Percentiles rank a stretch among this genome's conserved stretches.
Evolutionary conservation across 1,284 basidiomycete species (phyloP).

Genomic region (Ustilago curta): DNA sequence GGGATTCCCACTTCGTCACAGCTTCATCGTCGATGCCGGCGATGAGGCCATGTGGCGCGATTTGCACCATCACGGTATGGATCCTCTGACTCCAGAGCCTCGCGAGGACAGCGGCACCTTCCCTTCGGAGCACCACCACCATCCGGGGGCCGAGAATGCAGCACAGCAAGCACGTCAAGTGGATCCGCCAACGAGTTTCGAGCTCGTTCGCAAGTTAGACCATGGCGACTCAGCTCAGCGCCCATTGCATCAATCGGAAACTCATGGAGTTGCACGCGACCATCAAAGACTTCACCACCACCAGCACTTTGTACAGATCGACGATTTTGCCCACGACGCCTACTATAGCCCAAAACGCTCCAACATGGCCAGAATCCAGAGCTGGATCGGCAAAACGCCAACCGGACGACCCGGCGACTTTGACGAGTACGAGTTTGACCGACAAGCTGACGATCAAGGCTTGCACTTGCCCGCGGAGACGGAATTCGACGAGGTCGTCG

Average conservation of each 20-base stretch:
- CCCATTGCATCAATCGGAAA: conserved; percentile 3
- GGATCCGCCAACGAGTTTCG: background rate
- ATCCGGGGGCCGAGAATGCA: background rate
- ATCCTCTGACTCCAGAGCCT: conserved; percentile 21
- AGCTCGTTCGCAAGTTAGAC: background rate
- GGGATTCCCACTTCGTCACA: conserved; percentile 22
- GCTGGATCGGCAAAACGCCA: conserved; percentile 47
- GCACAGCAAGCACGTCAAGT: conserved; percentile 1
- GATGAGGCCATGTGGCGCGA: conserved; percentile 44
- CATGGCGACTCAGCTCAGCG: background rate
- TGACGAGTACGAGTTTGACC: conserved; percentile 17
- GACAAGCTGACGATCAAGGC: conserved; percentile 4
- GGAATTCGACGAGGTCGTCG: conserved; percentile 42
- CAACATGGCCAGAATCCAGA: conserved; percentile 42
- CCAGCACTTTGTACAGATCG: background rate
- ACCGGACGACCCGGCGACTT: conserved; percentile 28
- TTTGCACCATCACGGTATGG: conserved; percentile 28
- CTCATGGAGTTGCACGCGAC: background rate
- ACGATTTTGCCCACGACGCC: conserved; percentile 5
- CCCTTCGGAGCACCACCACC: background rate
- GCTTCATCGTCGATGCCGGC: conserved; percentile 33
- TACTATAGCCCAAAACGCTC: conserved; percentile 31
- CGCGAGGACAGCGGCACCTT: conserved; percentile 7
- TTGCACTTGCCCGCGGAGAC: conserved; percentile 19
- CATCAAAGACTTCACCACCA: background rate